Conservation (phyloP, 441 rosid species). For the Eruca vesicaria region DNA sequence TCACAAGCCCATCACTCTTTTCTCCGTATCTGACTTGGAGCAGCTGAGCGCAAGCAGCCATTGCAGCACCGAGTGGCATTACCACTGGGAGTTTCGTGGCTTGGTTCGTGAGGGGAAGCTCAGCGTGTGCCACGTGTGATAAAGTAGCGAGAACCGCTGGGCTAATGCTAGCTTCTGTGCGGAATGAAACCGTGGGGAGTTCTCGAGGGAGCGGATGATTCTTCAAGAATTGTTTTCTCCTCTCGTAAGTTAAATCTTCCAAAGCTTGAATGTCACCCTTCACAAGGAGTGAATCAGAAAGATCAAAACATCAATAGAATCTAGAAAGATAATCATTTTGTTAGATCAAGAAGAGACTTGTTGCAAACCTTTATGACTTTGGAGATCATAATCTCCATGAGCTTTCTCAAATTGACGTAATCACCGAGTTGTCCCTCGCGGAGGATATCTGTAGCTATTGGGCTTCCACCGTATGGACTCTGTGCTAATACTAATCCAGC, state of each 20-base stretch:
- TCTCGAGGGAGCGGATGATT: slow-evolving; percentile 72
- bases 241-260: slow-evolving; percentile 91
- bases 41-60: slow-evolving; percentile 96
- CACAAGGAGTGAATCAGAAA: not conserved
- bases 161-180: slow-evolving; percentile 84
- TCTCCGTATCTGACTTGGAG: slow-evolving; percentile 80
- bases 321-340: not conserved
- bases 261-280: slow-evolving; percentile 91
- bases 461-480: slow-evolving; percentile 95
- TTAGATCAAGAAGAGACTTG: not conserved
- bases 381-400: slow-evolving; percentile 88
- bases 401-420: slow-evolving; percentile 72
- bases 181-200: slow-evolving; percentile 84
- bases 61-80: slow-evolving; percentile 92
- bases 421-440: slow-evolving; percentile 96
- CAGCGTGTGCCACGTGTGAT: slow-evolving; percentile 91
- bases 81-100: slow-evolving; percentile 77
- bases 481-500: slow-evolving; percentile 88
- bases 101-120: slow-evolving; percentile 60
- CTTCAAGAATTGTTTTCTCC: slow-evolving; percentile 72
- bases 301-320: not conserved
- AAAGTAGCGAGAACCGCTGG: slow-evolving; percentile 79
- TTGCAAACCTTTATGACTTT: slow-evolving; percentile 82
- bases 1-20: slow-evolving; percentile 91
- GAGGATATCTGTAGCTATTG: slow-evolving; percentile 90